phyloP scores from a whole-genome alignment of 345 rosid species.

The Combretum micranthum region DNA sequence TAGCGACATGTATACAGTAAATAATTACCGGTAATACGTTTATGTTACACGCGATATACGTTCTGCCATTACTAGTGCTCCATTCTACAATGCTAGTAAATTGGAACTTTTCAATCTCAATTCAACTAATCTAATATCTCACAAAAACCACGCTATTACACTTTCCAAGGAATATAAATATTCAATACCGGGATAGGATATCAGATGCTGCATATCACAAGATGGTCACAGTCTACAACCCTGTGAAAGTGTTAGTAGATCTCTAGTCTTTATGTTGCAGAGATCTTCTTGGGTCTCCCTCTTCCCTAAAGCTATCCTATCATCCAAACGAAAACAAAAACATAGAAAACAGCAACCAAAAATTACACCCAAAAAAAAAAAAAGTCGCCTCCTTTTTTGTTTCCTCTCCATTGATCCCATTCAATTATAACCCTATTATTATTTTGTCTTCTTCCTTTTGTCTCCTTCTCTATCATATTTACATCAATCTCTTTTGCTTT shows the following conservation, averaged over 20 bases:
- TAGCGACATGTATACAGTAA: too few relatives aligned
- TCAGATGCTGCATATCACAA: too few relatives aligned
- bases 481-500: conserved; percentile 6
- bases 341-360: neutral
- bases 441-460: too few relatives aligned
- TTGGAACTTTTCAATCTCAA: too few relatives aligned
- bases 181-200: too few relatives aligned
- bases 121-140: neutral
- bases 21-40: too few relatives aligned
- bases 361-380: neutral
- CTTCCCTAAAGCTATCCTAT: neutral
- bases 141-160: neutral
- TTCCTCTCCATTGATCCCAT: too few relatives aligned
- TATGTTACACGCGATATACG: too few relatives aligned
- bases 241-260: conserved; percentile 18
- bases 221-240: neutral
- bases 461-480: too few relatives aligned
- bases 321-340: neutral
- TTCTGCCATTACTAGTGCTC: too few relatives aligned
- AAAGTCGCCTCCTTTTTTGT: neutral
- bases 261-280: conserved; percentile 23
- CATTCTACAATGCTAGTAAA: too few relatives aligned
- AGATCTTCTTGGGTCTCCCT: conserved; percentile 22
- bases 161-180: conserved; percentile 1
- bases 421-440: too few relatives aligned